Evolutionary conservation across 2,329 filamentous ascomycete species (phyloP), one percentile per base, ranked within the genome.

Genomic region (Hypoxylon sp.): DNA sequence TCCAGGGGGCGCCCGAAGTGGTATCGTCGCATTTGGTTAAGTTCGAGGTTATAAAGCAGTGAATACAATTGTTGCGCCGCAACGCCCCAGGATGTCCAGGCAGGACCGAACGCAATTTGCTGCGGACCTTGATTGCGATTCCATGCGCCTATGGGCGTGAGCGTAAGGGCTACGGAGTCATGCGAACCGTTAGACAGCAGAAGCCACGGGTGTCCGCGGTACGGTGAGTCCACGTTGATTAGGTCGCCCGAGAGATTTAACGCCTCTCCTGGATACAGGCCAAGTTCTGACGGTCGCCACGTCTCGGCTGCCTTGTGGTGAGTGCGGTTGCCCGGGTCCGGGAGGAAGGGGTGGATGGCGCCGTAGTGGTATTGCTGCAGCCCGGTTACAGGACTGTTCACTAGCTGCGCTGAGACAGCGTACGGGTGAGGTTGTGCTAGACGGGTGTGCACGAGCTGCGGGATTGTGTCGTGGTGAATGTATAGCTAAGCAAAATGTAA

Each of bases 311-410:
- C 72, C 10, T 66, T 35, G 8, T 70, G 69, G 70, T 69, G 1
- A 72, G 66, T 76, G 54, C 1, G n/a, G 11, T 2, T n/a, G n/a
- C 10, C 2, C 1, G 72, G 71, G 46, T 87, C 86, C 1, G 86
- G 85, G 11, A 86, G 80, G 73, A 88, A 88, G 1, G 86, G 83
- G 55, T 84, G 79, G 20, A 86, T 80, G 10, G 85, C 83, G 4
- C 85, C 85, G 10, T 84, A 76, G 62, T 85, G 85, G 72, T 82
- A 84, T 71, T 89, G 87, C n/a, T 88, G 79, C 76, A 84, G 84
- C 58, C 81, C 81, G 44, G 87, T 82, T 27, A 85, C 79, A 2
- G 85, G 85, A 56, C 86, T 84, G 64, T 89, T 89, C 71, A 88
- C 78, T 13, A 89, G 81, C 72, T 89, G 88, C 61, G 85, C 86